Percentiles rank a stretch among this genome's conserved stretches.
phyloP scores from a whole-genome alignment of 352 stramenopile genomes.

The Phytophthora colocasiae region DNA sequence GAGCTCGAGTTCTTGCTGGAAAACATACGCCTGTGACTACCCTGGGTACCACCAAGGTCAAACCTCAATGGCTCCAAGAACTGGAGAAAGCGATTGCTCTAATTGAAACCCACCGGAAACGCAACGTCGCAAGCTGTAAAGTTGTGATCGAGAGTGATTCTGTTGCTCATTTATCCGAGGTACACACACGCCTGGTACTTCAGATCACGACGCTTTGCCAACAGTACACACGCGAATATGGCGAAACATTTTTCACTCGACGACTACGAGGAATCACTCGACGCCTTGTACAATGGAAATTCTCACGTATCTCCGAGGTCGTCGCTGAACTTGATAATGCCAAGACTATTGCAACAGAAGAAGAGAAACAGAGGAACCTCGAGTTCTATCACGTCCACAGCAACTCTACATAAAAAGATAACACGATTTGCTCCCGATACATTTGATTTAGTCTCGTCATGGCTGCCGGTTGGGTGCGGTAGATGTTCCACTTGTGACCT shows the following conservation, averaged over 20 bases:
- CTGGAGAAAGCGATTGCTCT: conserved; percentile 42
- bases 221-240: conserved; percentile 47
- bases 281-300: conserved; percentile 50
- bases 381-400: conserved; percentile 71
- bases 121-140: conserved; percentile 25
- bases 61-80: conserved; percentile 53
- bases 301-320: conserved; percentile 38
- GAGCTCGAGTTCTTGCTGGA: conserved; percentile 52
- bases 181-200: conserved; percentile 60
- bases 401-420: conserved; percentile 11
- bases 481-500: conserved; percentile 1
- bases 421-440: conserved; percentile 19
- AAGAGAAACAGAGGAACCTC: conserved; percentile 73
- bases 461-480: conserved; percentile 7
- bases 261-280: conserved; percentile 35
- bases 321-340: conserved; percentile 29
- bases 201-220: conserved; percentile 49
- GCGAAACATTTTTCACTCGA: conserved; percentile 51
- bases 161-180: conserved; percentile 48
- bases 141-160: conserved; percentile 28
- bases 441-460: conserved; percentile 1
- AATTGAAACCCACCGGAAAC: conserved; percentile 37
- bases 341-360: conserved; percentile 37
- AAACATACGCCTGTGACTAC: conserved; percentile 34
- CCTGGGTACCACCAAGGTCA: conserved; percentile 34